Evolutionary conservation across 2,329 filamentous ascomycete genomes (phyloP), one percentile per base, ranked within the genome.

Genomic region (Xylaria sp.): DNA sequence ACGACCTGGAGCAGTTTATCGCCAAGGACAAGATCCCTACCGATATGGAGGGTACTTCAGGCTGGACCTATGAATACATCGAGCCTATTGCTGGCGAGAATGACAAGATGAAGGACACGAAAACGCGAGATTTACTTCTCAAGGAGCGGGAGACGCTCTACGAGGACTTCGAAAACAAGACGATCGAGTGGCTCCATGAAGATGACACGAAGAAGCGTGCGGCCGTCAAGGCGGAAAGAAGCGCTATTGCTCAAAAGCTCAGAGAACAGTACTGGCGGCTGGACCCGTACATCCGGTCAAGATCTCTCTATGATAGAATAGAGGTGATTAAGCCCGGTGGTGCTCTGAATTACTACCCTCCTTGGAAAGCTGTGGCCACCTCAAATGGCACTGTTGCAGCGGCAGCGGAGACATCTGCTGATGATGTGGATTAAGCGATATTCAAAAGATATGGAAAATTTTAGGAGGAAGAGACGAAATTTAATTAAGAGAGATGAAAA

Each of bases 201-300:
- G 74, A 76, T 1, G 75, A 77, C 52, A 77, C 77, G 19, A 74
- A 76, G 30, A 76, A 81, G 61, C 75, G 76, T 49, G 76, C 76
- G 23, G 72, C 77, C 6, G 71, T 83, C 55, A 82, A 84, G 71
- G 75, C 77, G 52, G 82, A 84, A 72, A 80, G 91, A 58, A 78
- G 84, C 44, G 75, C 77, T 2, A 69, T 94, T 34, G 87, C 89
- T 1, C 80, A 80, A 54, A 76, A 83, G 63, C 71, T 97, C 67
- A 81, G 81, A 62, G 79, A 82, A 52, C 90, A 90, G 67, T 99
- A 97, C 76, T 99, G 94, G 93, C 80, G 82, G 46, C 74, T 97
- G 55, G 94, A 99, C 75, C 91, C 91, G 0, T 96, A 93, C 72
- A 73, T 97, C 35, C 81, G 94, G 46, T 91, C 92, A 10, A 82